These are phyloP conservation scores for Talaromyces trachyspermus DNA, from an alignment of 495 filamentous ascomycete genomes.

Conservation along the genomic window DNA sequence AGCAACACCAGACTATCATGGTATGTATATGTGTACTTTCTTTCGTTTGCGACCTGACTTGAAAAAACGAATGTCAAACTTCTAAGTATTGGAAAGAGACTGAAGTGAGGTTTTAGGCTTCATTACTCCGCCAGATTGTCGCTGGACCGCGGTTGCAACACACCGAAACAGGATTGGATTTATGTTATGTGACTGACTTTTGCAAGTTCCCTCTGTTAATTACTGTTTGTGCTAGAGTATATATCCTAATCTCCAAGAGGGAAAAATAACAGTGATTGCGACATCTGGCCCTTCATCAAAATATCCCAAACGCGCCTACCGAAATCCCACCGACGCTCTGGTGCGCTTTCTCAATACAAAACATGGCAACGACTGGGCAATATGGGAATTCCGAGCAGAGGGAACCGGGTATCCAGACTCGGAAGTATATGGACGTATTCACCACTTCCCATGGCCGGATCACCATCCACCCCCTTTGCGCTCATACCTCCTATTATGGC, in stretches of 20 bases:
- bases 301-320: conserved; percentile 84
- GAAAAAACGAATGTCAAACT: too few species aligned
- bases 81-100: too few species aligned
- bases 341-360: conserved; percentile 79
- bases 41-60: conserved; percentile 9
- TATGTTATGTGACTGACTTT: conserved; percentile 89
- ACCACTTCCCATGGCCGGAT: conserved; percentile 93
- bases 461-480: conserved; percentile 94
- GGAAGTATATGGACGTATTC: conserved; percentile 74
- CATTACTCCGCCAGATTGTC: conserved; percentile 64
- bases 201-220: conserved; percentile 28
- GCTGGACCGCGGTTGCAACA: conserved; percentile 77
- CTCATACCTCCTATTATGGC: conserved; percentile 82
- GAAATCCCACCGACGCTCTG: conserved; percentile 80
- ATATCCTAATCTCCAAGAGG: background rate
- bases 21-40: conserved; percentile 7
- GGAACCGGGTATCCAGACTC: conserved; percentile 90
- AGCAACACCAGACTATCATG: too few species aligned
- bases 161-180: conserved; percentile 79
- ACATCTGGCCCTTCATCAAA: conserved; percentile 81
- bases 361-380: conserved; percentile 77
- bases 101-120: conserved; percentile 43
- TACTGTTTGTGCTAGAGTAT: background rate
- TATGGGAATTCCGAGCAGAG: conserved; percentile 96
- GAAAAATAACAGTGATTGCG: conserved; percentile 46